Evolutionary conservation across 1,284 basidiomycete genomes (phyloP), one percentile per base, ranked within the genome.

Genomic region (Heterobasidion parviporum): DNA sequence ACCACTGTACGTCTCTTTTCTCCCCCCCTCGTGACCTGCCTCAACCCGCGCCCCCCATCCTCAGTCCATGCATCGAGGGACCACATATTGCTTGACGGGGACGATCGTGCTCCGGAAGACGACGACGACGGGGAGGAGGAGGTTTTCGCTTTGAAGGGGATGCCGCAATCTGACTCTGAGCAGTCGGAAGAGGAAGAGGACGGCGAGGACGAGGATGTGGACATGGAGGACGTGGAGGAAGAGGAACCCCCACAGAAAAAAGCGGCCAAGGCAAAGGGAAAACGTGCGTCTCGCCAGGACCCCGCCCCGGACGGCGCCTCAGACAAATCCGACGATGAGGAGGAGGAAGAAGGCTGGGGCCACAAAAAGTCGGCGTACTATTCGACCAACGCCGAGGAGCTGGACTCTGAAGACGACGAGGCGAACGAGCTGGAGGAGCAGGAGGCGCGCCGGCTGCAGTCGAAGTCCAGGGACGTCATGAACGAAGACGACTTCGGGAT

Each of bases 331-430:
- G 72, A 70, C 8, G 68, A 68, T 78, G 79, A 50, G 75, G 87
- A 89, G 57, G 74, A 76, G 54, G 77, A 79, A 60, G 88, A 91
- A 68, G 81, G 80, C 1, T 95, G 93, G 93, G 93, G 93, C 2
- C 75, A 74, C 59, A 82, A 80, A 61, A 87, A 86, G 67, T 76
- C 82, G 33, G 85, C 84, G 18, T 95, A 94, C 69, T 94, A 95
- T 69, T 82, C 91, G 2, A 90, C 88, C 32, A 92, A 93, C 67
- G 90, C 88, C 38, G 83, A 80, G 18, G 76, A 89, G 55, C 71
- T 90, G 36, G 89, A 91, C 52, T 89, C 89, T 45, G 90, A 91
- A 62, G 89, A 92, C 59, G 91, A 94, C 60, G 90, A 93, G 67
- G 89, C 84, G 43, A 81, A 87, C 64, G 88, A 92, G 64, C 74